A percentile compares a stretch with the other conserved stretches of the same genome.
Conservation (phyloP, 345 rosid species). For the Iberis pinnata region DNA sequence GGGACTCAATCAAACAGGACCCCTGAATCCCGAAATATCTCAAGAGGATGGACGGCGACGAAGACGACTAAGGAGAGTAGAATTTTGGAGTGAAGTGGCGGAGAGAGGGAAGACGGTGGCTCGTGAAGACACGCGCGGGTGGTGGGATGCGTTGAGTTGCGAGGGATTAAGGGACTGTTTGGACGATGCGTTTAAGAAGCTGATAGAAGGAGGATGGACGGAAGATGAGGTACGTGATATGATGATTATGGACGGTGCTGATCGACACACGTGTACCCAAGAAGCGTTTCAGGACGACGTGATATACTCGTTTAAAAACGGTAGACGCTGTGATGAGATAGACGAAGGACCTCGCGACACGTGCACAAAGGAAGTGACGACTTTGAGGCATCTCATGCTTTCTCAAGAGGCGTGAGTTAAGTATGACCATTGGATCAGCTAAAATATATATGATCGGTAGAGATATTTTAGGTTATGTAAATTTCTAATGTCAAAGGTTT, state of each 20-base stretch:
- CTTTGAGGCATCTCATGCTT: too few relatives aligned
- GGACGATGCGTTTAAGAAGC: conserved; percentile 61
- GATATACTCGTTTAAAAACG: too few relatives aligned
- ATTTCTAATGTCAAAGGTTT: too few relatives aligned
- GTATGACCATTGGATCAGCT: too few relatives aligned
- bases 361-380: too few relatives aligned
- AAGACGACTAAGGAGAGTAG: too few relatives aligned
- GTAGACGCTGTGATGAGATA: too few relatives aligned
- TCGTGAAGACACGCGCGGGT: conserved; percentile 29
- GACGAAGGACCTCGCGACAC: too few relatives aligned
- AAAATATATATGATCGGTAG: too few relatives aligned
- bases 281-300: too few relatives aligned
- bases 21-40: neutral
- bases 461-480: too few relatives aligned
- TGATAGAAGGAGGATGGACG: conserved; percentile 77
- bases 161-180: conserved; percentile 37
- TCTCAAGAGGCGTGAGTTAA: too few relatives aligned
- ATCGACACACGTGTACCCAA: neutral
- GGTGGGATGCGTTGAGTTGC: conserved; percentile 41
- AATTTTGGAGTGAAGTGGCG: conserved; percentile 74
- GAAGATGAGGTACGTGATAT: conserved; percentile 75
- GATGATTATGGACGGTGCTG: conserved; percentile 42
- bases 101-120: conserved; percentile 45
- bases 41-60: conserved; percentile 26
- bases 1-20: conserved; percentile 28